Percentiles rank a stretch among this genome's conserved stretches.
These are phyloP conservation scores for Saitozyma sp. DNA, from an alignment of 768 basidiomycete genomes.

Conservation along the genomic window DNA sequence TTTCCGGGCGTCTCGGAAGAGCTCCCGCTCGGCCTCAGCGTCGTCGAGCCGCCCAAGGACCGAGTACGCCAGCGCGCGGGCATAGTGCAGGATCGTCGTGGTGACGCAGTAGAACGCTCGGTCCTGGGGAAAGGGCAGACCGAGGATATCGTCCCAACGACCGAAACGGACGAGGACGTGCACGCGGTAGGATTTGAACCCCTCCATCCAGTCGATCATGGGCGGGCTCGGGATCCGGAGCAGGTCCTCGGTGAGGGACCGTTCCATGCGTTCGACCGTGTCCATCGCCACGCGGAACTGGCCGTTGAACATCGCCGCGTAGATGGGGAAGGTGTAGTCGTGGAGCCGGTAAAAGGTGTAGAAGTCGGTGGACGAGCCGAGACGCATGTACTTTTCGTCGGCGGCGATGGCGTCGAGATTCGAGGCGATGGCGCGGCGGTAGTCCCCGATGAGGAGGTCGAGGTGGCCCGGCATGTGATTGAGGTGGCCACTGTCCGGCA, in stretches of 20 bases:
- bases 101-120: constrained; percentile 24
- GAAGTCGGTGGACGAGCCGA: constrained; percentile 14
- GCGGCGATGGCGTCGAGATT: constrained; percentile 31
- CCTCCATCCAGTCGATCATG: constrained; percentile 7
- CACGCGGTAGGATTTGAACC: constrained; percentile 14
- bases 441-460: constrained; percentile 44
- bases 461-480: constrained; percentile 48
- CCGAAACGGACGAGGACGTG: constrained; percentile 44
- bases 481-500: constrained; percentile 41
- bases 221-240: not conserved
- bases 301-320: constrained; percentile 41
- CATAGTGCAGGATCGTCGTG: constrained; percentile 29
- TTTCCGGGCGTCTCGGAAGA: constrained; percentile 15
- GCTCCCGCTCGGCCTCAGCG: constrained; percentile 19
- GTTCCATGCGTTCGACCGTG: constrained; percentile 26
- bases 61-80: constrained; percentile 32
- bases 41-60: constrained; percentile 19
- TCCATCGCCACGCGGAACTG: constrained; percentile 30
- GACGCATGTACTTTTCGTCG: constrained; percentile 30
- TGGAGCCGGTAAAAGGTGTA: constrained; percentile 43
- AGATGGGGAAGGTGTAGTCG: constrained; percentile 36
- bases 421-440: constrained; percentile 35
- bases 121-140: constrained; percentile 14
- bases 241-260: constrained; percentile 23
- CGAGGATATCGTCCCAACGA: constrained; percentile 37